Percentiles rank a stretch among this genome's conserved stretches.
Evolutionary conservation across 2,329 filamentous ascomycete species (phyloP).

Genomic region (Aureobasidium mangrovei): DNA sequence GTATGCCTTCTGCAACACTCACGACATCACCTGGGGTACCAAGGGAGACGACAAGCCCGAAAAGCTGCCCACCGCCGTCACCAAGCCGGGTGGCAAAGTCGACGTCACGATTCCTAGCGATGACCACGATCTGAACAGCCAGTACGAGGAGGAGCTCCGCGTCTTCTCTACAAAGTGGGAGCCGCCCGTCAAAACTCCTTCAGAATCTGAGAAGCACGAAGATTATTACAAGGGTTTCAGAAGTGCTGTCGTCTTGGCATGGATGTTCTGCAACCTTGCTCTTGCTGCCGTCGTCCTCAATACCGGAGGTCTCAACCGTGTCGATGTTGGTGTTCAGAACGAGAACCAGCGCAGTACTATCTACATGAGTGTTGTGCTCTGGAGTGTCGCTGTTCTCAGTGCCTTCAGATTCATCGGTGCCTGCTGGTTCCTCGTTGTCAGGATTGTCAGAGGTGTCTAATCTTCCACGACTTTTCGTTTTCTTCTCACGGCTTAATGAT

Average conservation of each 20-base stretch:
- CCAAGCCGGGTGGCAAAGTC: slow-evolving; percentile 91
- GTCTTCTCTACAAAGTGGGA: slow-evolving; percentile 67
- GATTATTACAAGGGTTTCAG: slow-evolving; percentile 98
- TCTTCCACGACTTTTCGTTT: neutral
- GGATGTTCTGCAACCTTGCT: slow-evolving; percentile 95
- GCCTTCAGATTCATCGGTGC: slow-evolving; percentile 82
- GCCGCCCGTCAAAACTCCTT: slow-evolving; percentile 56
- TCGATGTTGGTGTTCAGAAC: slow-evolving; percentile 22
- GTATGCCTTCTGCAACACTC: slow-evolving; percentile 97
- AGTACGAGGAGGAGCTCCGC: slow-evolving; percentile 78
- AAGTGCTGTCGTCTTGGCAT: slow-evolving; percentile 80
- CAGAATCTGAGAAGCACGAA: slow-evolving; percentile 72
- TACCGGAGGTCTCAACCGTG: slow-evolving; percentile 65
- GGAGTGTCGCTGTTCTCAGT: slow-evolving; percentile 77
- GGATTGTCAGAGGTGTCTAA: slow-evolving; percentile 59
- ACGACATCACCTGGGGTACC: slow-evolving; percentile 96
- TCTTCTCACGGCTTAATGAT: neutral
- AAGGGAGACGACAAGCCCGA: slow-evolving; percentile 96
- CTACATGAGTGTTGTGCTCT: slow-evolving; percentile 80
- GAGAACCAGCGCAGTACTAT: slow-evolving; percentile 56
- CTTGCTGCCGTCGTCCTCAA: slow-evolving; percentile 80
- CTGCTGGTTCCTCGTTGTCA: slow-evolving; percentile 83
- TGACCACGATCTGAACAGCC: slow-evolving; percentile 87
- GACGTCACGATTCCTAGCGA: slow-evolving; percentile 80
- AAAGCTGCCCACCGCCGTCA: slow-evolving; percentile 76